Conservation (phyloP, 257 asterid species). For the Paulownia fortunei region DNA sequence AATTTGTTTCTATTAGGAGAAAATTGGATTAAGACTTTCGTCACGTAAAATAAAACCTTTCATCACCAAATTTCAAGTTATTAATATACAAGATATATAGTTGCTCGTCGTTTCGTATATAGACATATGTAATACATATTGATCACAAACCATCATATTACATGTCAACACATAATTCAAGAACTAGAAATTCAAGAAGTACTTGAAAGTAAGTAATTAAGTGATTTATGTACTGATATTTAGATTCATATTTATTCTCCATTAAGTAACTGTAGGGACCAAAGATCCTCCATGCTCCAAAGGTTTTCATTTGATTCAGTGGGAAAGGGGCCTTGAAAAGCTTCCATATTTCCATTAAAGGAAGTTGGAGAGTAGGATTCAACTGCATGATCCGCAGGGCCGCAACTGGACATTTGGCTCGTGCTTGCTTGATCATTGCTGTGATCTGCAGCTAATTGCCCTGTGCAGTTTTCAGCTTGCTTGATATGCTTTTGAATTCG, state of each 20-base stretch:
- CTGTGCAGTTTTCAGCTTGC: constrained; percentile 55
- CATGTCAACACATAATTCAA: constrained; percentile 33
- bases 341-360: constrained; percentile 48
- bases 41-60: not conserved
- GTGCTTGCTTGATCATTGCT: constrained; percentile 58
- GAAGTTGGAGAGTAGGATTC: constrained; percentile 75
- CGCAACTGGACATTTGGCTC: constrained; percentile 60
- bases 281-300: constrained; percentile 94
- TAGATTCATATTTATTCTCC: constrained; percentile 43
- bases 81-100: constrained; percentile 10
- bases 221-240: constrained; percentile 15
- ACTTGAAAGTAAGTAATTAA: constrained; percentile 12
- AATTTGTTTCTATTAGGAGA: not conserved
- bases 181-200: constrained; percentile 5
- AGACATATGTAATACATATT: constrained; percentile 1
- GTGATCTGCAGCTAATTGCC: constrained; percentile 34
- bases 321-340: constrained; percentile 54
- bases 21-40: not conserved
- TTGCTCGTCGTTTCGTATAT: not conserved
- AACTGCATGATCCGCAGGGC: constrained; percentile 48
- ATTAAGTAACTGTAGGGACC: constrained; percentile 83
- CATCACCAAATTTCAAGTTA: not conserved
- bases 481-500: constrained; percentile 85
- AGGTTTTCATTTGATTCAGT: constrained; percentile 62
- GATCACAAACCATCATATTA: constrained; percentile 34